Evolutionary conservation across 2,329 filamentous ascomycete species (phyloP).

Genomic region (Penicillium rolfsii): DNA sequence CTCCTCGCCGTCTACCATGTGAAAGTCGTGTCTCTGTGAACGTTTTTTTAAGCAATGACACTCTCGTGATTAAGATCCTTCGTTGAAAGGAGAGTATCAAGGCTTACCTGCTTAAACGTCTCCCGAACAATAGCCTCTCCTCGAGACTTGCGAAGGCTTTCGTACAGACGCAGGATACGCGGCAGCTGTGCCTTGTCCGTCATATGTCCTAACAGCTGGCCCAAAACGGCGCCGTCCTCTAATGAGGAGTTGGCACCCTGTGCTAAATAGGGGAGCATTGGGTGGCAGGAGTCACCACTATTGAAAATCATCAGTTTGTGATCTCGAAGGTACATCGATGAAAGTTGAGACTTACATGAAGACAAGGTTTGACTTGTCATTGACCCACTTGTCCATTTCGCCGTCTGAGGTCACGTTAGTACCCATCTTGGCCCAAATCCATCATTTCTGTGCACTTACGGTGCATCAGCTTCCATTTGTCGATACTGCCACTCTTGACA

Average conservation of each 20-base stretch:
- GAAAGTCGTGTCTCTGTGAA: constrained; percentile 51
- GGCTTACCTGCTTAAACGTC: constrained; percentile 56
- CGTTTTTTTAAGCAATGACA: neutral
- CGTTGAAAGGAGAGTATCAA: too few relatives aligned
- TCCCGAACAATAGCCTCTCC: constrained; percentile 63
- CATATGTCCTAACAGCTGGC: constrained; percentile 59
- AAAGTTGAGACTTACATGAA: constrained; percentile 38
- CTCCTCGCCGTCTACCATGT: constrained; percentile 59
- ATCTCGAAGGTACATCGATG: neutral
- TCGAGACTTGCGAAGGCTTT: constrained; percentile 52
- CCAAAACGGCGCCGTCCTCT: constrained; percentile 69
- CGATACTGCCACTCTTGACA: constrained; percentile 56
- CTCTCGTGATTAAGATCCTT: neutral
- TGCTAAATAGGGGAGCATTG: constrained; percentile 66
- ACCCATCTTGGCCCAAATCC: neutral
- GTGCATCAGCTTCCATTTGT: constrained; percentile 71
- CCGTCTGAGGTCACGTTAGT: constrained; percentile 37
- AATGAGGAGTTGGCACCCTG: constrained; percentile 70
- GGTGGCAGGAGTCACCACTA: constrained; percentile 64
- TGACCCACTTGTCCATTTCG: constrained; percentile 60
- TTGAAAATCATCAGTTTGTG: neutral
- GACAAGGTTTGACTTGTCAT: constrained; percentile 55
- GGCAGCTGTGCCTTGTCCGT: constrained; percentile 49
- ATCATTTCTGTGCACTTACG: constrained; percentile 10
- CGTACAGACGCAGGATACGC: constrained; percentile 48